These are phyloP conservation scores for Monosporascus sp. DNA, from an alignment of 2,329 filamentous ascomycete species.

Conservation along the genomic window DNA sequence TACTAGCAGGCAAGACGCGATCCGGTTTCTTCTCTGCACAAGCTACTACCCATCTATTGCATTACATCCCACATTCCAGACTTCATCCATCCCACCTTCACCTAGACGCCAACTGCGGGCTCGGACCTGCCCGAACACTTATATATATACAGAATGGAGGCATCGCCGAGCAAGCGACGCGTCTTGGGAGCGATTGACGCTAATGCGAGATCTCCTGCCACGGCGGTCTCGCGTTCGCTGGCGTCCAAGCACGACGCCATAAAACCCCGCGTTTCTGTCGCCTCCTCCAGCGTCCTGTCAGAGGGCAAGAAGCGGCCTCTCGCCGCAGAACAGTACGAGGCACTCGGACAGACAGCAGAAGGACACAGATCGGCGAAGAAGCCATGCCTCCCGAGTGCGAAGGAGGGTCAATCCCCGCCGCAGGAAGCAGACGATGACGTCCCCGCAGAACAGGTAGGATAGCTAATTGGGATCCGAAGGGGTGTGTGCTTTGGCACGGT, in stretches of 20 bases:
- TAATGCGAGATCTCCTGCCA: slow-evolving; percentile 20
- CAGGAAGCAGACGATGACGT: slow-evolving; percentile 1
- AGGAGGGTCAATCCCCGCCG: not conserved
- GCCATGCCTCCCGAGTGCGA: slow-evolving; percentile 10
- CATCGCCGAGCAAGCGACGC: slow-evolving; percentile 25
- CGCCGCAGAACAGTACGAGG: slow-evolving; percentile 5
- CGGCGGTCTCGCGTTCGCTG: slow-evolving; percentile 3
- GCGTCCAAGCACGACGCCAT: slow-evolving; percentile 11
- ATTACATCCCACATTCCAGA: too few relatives aligned
- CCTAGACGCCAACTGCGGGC: too few relatives aligned
- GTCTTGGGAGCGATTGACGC: slow-evolving; percentile 21
- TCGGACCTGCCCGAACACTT: not conserved
- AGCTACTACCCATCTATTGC: too few relatives aligned
- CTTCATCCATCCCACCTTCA: too few relatives aligned
- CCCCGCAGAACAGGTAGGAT: not conserved
- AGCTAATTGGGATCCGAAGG: too few relatives aligned
- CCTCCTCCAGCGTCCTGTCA: slow-evolving; percentile 1
- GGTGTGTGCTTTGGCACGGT: too few relatives aligned
- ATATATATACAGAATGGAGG: slow-evolving; percentile 14
- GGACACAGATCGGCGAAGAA: slow-evolving; percentile 14
- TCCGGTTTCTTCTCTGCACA: too few relatives aligned
- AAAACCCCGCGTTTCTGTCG: slow-evolving; percentile 7
- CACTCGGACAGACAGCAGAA: not conserved
- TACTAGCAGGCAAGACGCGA: too few relatives aligned
- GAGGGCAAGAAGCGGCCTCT: slow-evolving; percentile 13